These are phyloP conservation scores for Penicillium corylophilum DNA, from an alignment of 2,329 filamentous ascomycete genomes.

Conservation along the genomic window DNA sequence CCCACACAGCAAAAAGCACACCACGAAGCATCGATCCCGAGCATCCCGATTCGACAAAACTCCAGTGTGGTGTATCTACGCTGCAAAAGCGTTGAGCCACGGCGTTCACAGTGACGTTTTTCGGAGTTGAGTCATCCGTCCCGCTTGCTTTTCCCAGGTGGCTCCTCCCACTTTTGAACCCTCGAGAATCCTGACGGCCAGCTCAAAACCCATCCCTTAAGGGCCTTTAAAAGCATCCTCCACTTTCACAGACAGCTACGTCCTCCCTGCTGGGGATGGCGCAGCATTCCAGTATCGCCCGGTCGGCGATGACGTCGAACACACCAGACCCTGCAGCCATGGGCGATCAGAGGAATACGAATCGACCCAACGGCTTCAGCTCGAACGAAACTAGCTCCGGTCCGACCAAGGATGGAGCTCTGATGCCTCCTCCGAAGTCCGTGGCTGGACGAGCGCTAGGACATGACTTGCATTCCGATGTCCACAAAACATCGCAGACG, in stretches of 20 bases:
- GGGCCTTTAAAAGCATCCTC: not conserved
- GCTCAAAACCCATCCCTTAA: not conserved
- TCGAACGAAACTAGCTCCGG: constrained; percentile 24
- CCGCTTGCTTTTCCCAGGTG: constrained; percentile 15
- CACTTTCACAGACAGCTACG: not conserved
- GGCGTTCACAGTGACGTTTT: constrained; percentile 9
- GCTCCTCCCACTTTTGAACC: constrained; percentile 6
- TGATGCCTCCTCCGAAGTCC: constrained; percentile 41
- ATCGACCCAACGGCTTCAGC: constrained; percentile 19
- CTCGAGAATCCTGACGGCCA: constrained; percentile 6
- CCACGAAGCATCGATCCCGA: not conserved
- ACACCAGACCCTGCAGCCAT: constrained; percentile 19
- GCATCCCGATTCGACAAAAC: not conserved
- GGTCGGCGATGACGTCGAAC: constrained; percentile 51
- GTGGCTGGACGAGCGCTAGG: constrained; percentile 45
- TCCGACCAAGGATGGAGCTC: constrained; percentile 31
- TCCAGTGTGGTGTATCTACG: not conserved
- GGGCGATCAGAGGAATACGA: constrained; percentile 24
- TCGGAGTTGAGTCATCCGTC: constrained; percentile 17
- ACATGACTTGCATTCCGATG: constrained; percentile 41
- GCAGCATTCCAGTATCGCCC: constrained; percentile 52
- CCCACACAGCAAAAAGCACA: not conserved
- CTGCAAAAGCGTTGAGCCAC: not conserved
- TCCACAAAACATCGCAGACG: constrained; percentile 34
- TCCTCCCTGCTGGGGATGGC: constrained; percentile 33